Evolutionary conservation across 805 yeast genomes (phyloP).

Genomic region (Nakazawaea wyomingensis): DNA sequence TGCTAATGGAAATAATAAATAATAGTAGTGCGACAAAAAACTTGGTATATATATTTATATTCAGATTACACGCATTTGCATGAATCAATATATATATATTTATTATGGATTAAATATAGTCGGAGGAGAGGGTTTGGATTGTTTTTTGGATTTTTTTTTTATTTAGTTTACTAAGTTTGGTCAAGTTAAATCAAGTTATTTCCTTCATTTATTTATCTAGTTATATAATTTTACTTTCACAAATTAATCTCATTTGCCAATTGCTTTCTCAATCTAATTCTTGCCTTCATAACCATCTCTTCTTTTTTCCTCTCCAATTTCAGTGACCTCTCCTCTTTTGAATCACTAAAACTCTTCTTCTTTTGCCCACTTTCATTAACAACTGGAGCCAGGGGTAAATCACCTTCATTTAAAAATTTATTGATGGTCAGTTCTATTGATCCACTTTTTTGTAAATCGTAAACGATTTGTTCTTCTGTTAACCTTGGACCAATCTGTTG

Average conservation of each 20-base stretch:
- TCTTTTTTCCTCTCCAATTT: slow-evolving; percentile 44
- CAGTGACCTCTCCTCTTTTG: slow-evolving; percentile 37
- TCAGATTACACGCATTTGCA: too few relatives aligned
- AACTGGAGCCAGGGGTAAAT: slow-evolving; percentile 15
- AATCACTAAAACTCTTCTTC: slow-evolving; percentile 18
- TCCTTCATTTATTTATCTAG: not conserved
- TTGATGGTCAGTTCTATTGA: slow-evolving; percentile 80
- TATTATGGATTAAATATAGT: too few relatives aligned
- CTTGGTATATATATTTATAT: too few relatives aligned
- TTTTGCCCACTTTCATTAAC: not conserved
- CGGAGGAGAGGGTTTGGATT: too few relatives aligned
- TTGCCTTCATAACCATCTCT: slow-evolving; percentile 57
- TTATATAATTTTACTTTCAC: not conserved
- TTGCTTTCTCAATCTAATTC: slow-evolving; percentile 41
- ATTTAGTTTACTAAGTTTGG: too few relatives aligned
- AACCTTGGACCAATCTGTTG: slow-evolving; percentile 75
- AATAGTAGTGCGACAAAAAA: too few relatives aligned
- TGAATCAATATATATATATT: too few relatives aligned
- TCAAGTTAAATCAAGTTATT: too few relatives aligned
- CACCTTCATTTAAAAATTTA: slow-evolving; percentile 22
- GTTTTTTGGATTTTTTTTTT: too few relatives aligned
- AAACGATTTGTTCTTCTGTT: slow-evolving; percentile 62
- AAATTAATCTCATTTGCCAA: slow-evolving; percentile 11
- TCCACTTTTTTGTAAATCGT: slow-evolving; percentile 71
- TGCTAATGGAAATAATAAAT: not conserved